Percentiles rank a stretch among this genome's conserved stretches.
phyloP scores from a whole-genome alignment of 805 yeast genomes.

The Ogataea nitratoaversa region DNA sequence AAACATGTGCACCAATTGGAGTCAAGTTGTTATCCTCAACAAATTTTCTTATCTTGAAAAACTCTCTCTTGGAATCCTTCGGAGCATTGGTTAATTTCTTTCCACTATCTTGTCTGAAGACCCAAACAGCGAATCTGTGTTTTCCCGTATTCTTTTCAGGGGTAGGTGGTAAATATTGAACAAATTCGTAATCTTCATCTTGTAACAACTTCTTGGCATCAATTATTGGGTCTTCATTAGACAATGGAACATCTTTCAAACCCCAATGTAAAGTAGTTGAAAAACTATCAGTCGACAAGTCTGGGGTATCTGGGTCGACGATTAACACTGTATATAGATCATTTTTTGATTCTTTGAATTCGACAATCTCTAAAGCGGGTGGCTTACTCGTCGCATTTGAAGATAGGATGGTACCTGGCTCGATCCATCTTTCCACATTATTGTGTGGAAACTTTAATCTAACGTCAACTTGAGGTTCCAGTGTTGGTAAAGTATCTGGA shows the following conservation, averaged over 20 bases:
- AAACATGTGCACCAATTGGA: conserved; percentile 89
- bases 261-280: conserved; percentile 76
- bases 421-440: conserved; percentile 61
- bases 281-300: conserved; percentile 61
- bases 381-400: conserved; percentile 69
- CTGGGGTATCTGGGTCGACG: conserved; percentile 92
- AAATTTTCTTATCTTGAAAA: conserved; percentile 72
- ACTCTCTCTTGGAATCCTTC: conserved; percentile 33
- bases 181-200: conserved; percentile 39
- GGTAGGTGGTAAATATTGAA: conserved; percentile 70
- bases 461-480: conserved; percentile 76
- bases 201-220: conserved; percentile 38
- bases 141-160: conserved; percentile 85
- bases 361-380: conserved; percentile 75
- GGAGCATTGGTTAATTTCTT: conserved; percentile 21
- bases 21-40: conserved; percentile 48
- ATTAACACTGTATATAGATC: conserved; percentile 71
- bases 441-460: conserved; percentile 71
- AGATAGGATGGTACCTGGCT: conserved; percentile 74
- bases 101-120: conserved; percentile 61
- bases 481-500: conserved; percentile 91
- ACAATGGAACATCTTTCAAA: conserved; percentile 58
- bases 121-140: conserved; percentile 88
- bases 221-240: conserved; percentile 54
- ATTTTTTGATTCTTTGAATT: conserved; percentile 50